Base-by-base conservation (phyloP, 2,329 filamentous ascomycete species). In the Ophiosphaerella korrae region DNA sequence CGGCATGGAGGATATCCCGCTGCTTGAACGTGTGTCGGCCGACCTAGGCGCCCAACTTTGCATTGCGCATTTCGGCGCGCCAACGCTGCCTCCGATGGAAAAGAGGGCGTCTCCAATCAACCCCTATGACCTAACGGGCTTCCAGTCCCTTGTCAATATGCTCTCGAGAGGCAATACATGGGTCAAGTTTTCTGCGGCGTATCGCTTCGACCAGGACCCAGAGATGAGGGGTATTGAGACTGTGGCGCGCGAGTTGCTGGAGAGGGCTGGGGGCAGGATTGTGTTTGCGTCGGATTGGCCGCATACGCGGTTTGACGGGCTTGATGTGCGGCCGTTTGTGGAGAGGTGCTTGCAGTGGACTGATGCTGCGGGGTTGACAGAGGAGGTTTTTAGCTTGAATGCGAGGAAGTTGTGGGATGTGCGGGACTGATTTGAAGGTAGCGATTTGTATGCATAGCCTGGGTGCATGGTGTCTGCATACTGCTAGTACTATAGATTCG, bases 241-340 rank as follows among this genome's bases (percentile, higher is more conserved):
- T 2, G 68, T 86, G 34, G 78, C 77, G 7, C 70, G 66, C 12
- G 79, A 84, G 57, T 67, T 86, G 7, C 42, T 60, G 16, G 47
- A 49, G 38, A 40, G 37, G 18, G 49, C 44, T 23, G 74, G 74
- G 2, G 67, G 76, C 14, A 73, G 77, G 13, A 73, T 84, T 8
- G 77, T 86, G 0, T 87, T 84, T 66, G 83, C 82, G 1, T 84
- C 82, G 0, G 84, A 87, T 60, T 87, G 84, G 84, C 84, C 84
- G 16, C 84, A 87, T 66, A 87, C 85, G 3, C 75, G 84, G 11
- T 86, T 82, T 52, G 80, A 84, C 18, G 79, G 79, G 2, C 57
- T 84, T 2, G 79, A 87, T 60, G 81, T 85, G 18, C 73, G 66
- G 40, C 80, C 79, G 0, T 86, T 82, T 64, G 76, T 84, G 24